Base-by-base conservation (phyloP, 108 stramenopile genomes). In the Nitzschia sp. region DNA sequence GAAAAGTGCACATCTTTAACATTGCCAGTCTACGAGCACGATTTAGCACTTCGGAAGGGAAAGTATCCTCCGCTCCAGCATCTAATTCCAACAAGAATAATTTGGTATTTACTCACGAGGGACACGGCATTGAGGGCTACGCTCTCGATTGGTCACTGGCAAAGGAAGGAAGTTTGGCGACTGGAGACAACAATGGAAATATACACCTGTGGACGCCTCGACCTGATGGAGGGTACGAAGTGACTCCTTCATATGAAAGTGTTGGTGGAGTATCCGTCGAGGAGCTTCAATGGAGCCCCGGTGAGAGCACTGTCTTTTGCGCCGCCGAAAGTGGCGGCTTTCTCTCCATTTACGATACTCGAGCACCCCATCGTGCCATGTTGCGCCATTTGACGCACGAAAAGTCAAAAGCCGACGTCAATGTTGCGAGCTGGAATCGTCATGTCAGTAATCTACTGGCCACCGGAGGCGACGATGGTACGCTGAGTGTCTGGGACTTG, bases 271-370 rank as follows among this genome's bases (percentile, higher is more conserved):
- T 67, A 50, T 83, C 78, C 16, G 96, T 98, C 21, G 98, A 98
- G 76, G 98, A 99, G 75, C 36, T 98, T 41, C 97, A 98, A 69
- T 99, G 96, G 96, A 84, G 79, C 50, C 99, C 97, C 0, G 91
- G 86, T 22, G 99, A 99, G 81, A 67, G 65, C 1, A 97, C 97
- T n/a, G 97, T 99, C 2, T 84, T 99, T 69, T 92, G 88, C 8
- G 77, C 94, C 26, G 94, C 84, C 1, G 95, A 96, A 67, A 81
- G 86, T 58, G 89, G 80, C 45, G 89, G 89, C 15, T 69, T 73
- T 25, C 78, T 99, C 36, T 81, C 87, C 41, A 90, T 99, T 25
- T 98, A 95, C 82, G 98, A 99, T 71, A 83, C 85, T 19, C 81
- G 98, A 11, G 88, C 91, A 44, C 81, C 86, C 46, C 63, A 76